Percentiles rank a stretch among this genome's conserved stretches.
Evolutionary conservation across 2,329 filamentous ascomycete genomes (phyloP).

Genomic region (Cercospora sp.): DNA sequence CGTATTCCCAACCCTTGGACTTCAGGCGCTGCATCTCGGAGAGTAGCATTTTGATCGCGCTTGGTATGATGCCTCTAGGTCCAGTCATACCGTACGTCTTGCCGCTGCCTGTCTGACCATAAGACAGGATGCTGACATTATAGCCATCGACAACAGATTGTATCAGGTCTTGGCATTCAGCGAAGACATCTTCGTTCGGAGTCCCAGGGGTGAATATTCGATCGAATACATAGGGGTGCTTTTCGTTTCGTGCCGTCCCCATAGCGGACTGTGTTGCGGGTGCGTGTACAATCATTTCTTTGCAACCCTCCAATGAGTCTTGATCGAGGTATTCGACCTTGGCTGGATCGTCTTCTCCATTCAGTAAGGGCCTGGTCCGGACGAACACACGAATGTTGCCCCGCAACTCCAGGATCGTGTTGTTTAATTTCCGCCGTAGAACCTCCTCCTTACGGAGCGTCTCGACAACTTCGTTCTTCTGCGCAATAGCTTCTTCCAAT

Average conservation of each 20-base stretch:
- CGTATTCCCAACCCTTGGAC: constrained; percentile 92
- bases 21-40: constrained; percentile 78
- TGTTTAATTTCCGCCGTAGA: constrained; percentile 86
- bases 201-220: constrained; percentile 80
- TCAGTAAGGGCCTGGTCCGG: constrained; percentile 76
- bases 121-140: constrained; percentile 98
- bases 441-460: constrained; percentile 92
- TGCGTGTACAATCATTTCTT: constrained; percentile 81
- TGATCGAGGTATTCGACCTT: constrained; percentile 75
- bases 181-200: constrained; percentile 84
- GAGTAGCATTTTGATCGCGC: constrained; percentile 91
- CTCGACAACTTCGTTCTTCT: constrained; percentile 69
- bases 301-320: constrained; percentile 69
- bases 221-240: constrained; percentile 86
- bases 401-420: constrained; percentile 96
- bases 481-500: constrained; percentile 73
- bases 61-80: constrained; percentile 88
- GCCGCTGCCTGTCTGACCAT: constrained; percentile 94
- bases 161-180: constrained; percentile 93
- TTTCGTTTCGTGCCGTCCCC: constrained; percentile 73
- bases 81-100: constrained; percentile 98
- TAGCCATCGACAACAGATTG: constrained; percentile 96
- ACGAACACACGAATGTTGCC: constrained; percentile 99
- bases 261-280: constrained; percentile 82
- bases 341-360: constrained; percentile 65